Evolutionary conservation across 768 basidiomycete genomes (phyloP).

Genomic region (Candolleomyces eurysporus): DNA sequence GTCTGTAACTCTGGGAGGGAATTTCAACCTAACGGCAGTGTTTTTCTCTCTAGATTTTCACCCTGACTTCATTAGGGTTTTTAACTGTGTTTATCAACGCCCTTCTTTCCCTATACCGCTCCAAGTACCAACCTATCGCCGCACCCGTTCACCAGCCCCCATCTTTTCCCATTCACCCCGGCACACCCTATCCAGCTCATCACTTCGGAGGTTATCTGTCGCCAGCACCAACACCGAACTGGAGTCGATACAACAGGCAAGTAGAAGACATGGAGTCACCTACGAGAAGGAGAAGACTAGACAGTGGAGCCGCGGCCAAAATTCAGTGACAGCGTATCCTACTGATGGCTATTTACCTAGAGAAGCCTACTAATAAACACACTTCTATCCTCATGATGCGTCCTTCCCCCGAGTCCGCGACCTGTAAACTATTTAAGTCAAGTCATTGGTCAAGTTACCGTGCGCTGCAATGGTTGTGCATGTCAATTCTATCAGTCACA

Average conservation of each 20-base stretch:
- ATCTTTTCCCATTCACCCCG: slow-evolving; percentile 39
- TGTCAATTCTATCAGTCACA: not conserved
- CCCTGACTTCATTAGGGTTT: slow-evolving; percentile 72
- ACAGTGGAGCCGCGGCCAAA: slow-evolving; percentile 53
- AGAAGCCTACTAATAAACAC: slow-evolving; percentile 5
- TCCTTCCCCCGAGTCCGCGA: not conserved
- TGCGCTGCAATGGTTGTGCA: not conserved
- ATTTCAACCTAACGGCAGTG: slow-evolving; percentile 4
- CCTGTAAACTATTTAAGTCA: not conserved
- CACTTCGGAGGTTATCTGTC: slow-evolving; percentile 48
- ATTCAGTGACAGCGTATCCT: slow-evolving; percentile 40
- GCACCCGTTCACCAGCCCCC: slow-evolving; percentile 32
- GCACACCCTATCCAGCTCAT: slow-evolving; percentile 42
- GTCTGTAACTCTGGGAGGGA: slow-evolving; percentile 1
- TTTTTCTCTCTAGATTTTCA: slow-evolving; percentile 53
- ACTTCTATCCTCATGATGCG: not conserved
- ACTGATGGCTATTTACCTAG: slow-evolving; percentile 5
- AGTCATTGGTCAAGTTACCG: not conserved
- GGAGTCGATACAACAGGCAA: slow-evolving; percentile 34
- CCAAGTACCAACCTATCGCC: slow-evolving; percentile 51
- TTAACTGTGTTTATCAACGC: slow-evolving; percentile 79
- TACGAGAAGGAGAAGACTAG: slow-evolving; percentile 52
- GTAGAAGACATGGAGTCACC: slow-evolving; percentile 46
- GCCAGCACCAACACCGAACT: slow-evolving; percentile 46
- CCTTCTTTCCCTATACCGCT: slow-evolving; percentile 74